These are phyloP conservation scores for Coelastrella sp. DNA, from an alignment of 139 green algal genomes.

Conservation along the genomic window DNA sequence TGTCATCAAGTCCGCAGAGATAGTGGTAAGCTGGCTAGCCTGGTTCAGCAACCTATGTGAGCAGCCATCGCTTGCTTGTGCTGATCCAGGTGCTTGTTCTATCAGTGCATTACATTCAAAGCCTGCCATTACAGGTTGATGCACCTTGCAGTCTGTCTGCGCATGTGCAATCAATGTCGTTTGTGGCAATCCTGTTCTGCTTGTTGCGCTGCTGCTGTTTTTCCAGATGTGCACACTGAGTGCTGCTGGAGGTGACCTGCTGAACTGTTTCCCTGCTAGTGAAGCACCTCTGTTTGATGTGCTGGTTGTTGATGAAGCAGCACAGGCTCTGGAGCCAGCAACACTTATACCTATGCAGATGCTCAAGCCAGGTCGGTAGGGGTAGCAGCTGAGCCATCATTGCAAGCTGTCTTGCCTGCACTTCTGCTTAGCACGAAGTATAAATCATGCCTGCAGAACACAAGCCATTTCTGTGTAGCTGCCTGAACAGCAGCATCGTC, in stretches of 20 bases:
- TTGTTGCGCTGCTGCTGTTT: neutral
- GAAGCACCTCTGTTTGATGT: conserved; percentile 68
- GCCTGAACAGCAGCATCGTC: no score
- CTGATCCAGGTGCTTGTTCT: neutral
- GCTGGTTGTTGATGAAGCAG: conserved; percentile 85
- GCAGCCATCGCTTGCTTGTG: neutral
- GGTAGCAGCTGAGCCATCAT: neutral
- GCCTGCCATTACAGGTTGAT: neutral
- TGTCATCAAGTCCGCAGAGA: conserved; percentile 68
- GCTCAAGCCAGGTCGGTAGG: conserved; percentile 54
- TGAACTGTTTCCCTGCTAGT: conserved; percentile 18
- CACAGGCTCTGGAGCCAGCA: conserved; percentile 81
- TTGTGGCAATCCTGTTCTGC: neutral
- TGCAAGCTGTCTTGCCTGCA: neutral
- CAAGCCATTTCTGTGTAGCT: no score
- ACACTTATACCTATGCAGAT: conserved; percentile 79
- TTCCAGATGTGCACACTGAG: conserved; percentile 73
- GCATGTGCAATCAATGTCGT: neutral
- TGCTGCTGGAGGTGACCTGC: conserved; percentile 65
- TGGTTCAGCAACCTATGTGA: no score
- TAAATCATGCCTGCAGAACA: no score
- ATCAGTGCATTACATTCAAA: no score
- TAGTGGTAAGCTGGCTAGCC: conserved; percentile 55
- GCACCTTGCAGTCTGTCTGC: neutral
- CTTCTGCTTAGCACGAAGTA: no score